A percentile compares a stretch with the other conserved stretches of the same genome.
Evolutionary conservation across 495 filamentous ascomycete genomes (phyloP).

Genomic region (Talaromyces wortmannii): DNA sequence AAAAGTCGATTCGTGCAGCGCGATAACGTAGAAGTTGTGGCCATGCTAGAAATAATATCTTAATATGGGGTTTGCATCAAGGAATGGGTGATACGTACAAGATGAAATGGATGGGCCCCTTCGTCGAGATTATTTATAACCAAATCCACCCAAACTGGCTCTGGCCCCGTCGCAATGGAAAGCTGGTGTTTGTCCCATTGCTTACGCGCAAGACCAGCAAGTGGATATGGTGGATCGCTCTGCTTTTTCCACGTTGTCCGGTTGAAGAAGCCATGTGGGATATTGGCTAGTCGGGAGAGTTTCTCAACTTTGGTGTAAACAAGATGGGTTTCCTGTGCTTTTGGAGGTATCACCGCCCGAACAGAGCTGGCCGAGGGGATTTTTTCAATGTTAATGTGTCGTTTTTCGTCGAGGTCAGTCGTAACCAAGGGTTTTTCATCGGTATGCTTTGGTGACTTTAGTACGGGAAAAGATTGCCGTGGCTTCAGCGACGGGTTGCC

Average conservation of each 20-base stretch:
- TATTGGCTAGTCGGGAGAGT: constrained; percentile 28
- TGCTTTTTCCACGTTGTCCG: constrained; percentile 39
- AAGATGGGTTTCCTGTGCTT: constrained; percentile 32
- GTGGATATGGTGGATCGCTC: constrained; percentile 17
- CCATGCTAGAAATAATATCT: constrained; percentile 56
- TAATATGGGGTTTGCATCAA: neutral
- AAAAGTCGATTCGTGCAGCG: constrained; percentile 25
- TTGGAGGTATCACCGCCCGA: constrained; percentile 14
- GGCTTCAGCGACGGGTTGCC: constrained; percentile 35
- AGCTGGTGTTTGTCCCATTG: constrained; percentile 39
- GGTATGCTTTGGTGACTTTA: neutral
- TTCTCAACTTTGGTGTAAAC: constrained; percentile 44
- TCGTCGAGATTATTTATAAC: constrained; percentile 48
- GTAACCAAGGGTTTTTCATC: too few species aligned
- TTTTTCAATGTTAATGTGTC: constrained; percentile 16
- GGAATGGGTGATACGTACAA: constrained; percentile 18
- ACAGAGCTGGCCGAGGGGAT: constrained; percentile 16
- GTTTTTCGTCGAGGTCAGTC: neutral
- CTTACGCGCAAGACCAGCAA: constrained; percentile 19
- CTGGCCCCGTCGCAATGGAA: constrained; percentile 17
- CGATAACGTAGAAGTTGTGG: constrained; percentile 72
- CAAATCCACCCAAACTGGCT: constrained; percentile 35
- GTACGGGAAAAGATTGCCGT: constrained; percentile 32
- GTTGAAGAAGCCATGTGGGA: constrained; percentile 41
- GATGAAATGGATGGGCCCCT: constrained; percentile 43